Base-by-base conservation (phyloP, 768 basidiomycete species). In the Termitomyces bulborhizus region DNA sequence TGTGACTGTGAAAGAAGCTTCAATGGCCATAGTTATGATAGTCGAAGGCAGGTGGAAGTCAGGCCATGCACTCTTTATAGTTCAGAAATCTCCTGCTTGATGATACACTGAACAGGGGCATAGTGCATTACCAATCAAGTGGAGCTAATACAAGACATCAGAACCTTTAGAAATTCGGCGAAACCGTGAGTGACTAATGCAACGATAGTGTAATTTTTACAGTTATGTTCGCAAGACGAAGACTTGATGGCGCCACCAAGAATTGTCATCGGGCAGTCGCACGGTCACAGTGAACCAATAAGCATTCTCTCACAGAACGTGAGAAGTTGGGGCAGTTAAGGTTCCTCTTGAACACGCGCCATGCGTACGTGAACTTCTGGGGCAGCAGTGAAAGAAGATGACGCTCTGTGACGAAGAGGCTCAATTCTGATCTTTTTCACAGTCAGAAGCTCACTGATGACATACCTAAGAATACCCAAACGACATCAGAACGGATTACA, bases 1-100 rank as follows among this genome's bases (percentile, higher is more conserved):
- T 40, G 65, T 66, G 24, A 68, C 65, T 0, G 61, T 29, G 26
- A 59, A 62, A 27, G 32, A 41, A 12, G 34, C 13, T 51, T 42
- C 37, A 5, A 48, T 48, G 12, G 37, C 24, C 46, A 53, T 51
- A 21, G 16, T 45, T 16, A 9, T 37, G 15, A 21, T 26, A 48
- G 15, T 48, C 34, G 9, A 26, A 37, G 26, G 24, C 18, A 39
- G 24, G 21, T 16, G 21, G 47, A 7, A n/a, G 36, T 31, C 12
- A 31, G 44, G 46, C 5, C 15, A 27, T 26, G 26, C 36, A 49
- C 47, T 24, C 26, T 27, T 49, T 27, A 49, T 27, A 49, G 16
- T 6, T 37, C 24, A 27, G 6, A 49, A 13, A 27, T 32, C 31
- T n/a, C 18, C 31, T 5, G n/a, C 29, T 6, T 29, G 6, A 2